Evolutionary conservation across 495 filamentous ascomycete genomes (phyloP), one percentile per base, ranked within the genome.

Genomic region (Xylaria scruposa): DNA sequence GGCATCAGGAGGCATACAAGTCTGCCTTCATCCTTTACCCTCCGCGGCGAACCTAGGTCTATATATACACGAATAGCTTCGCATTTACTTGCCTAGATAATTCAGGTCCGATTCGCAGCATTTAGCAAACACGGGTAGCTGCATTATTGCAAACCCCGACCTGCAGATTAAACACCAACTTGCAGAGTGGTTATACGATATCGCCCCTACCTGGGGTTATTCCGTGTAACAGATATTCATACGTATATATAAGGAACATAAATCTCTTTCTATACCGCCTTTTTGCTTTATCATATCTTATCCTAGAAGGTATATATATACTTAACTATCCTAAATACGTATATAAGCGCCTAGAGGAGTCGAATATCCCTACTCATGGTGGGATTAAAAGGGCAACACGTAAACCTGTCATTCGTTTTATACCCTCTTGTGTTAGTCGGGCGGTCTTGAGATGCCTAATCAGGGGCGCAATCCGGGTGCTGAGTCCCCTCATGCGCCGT

Each of bases 401-500:
- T 29, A 24, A 8, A 53, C 9, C 49, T 3, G 51, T 1, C 21
- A 15, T 26, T 56, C 53, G 13, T 56, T 56, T 29, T 31, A 56
- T 56, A 31, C 53, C 53, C 10, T 31, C 53, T 56, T 56, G 26
- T 56, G 26, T 31, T n/a, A 60, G 58, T 21, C 38, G 56, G 54
- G 19, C 51, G 51, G 51, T 12, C 24, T 12, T 54, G 3, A 24
- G n/a, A 54, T 54, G 36, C 56, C 56, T 59, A 59, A 19, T 60
- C 33, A 29, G 53, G 53, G 53, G 53, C 10, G 3, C 12, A 29
- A 17, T 31, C 53, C 53, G 53, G 56, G 56, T 38, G 56, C 31
- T 21, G 63, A 31, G 17, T 38, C 24, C 63, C 63, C 26, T 67
- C 63, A 53, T 53, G 63, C 63, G 63, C 33, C 59, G 26, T 33